Base-by-base conservation (phyloP, 208 protist genomes). In the Trypanosoma boissoni region DNA sequence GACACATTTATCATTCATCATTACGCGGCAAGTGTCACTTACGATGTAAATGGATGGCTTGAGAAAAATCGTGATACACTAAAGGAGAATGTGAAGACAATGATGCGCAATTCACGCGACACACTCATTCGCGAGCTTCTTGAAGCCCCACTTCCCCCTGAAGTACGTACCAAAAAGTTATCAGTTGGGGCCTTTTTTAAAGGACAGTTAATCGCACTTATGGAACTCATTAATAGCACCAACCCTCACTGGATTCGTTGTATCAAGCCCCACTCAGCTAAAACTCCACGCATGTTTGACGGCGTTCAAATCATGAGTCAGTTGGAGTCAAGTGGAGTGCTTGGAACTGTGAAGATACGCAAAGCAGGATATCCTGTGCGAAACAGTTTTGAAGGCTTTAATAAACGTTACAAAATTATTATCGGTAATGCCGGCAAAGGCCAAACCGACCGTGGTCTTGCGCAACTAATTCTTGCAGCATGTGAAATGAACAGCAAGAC, bases 31-130 rank as follows among this genome's bases (percentile, higher is more conserved):
- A 67, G 52, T 26, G 81, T 88, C 23, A 64, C 37, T 14, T 80
- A 78, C 42, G 66, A 65, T 41, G 64, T 67, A 31, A 65, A 59
- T n/a, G 62, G 68, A 8, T 89, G 78, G 63, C 53, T 86, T 0
- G 63, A 73, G 3, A 83, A 84, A 34, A 89, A 89, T 63, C 57
- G 63, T 18, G 82, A 89, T 53, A 67, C 74, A 10, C 49, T 89
- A 9, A 67, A 78, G 9, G 68, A 72, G 23, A 59, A 63, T 3
- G 41, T 72, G 45, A 53, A 53, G 27, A 21, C 12, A 12, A 26
- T 79, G 41, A 71, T 72, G 57, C 50, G 57, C 3, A 36, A n/a
- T 42, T 60, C 50, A 12, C 34, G 51, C 14, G 58, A 70, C 24
- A 7, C 27, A 16, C 61, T 77, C 24, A 73, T 78, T 43, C 36